Evolutionary conservation across 257 asterid species (phyloP).

Genomic region (Catharanthus roseus): DNA sequence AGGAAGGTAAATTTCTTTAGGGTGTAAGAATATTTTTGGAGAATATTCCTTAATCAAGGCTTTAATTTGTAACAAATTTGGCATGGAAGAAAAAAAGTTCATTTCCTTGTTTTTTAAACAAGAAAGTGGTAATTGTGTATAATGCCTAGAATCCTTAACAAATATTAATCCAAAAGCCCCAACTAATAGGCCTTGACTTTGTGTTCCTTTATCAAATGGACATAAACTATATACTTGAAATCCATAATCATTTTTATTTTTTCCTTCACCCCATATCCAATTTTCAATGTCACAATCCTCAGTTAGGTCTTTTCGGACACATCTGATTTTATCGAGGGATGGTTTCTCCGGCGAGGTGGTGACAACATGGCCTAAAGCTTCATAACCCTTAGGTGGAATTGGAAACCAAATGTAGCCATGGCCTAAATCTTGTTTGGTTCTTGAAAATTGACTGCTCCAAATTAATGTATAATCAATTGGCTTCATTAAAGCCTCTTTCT

Average conservation of each 20-base stretch:
- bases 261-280: slow-evolving; percentile 12
- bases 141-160: slow-evolving; percentile 1
- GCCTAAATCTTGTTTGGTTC: background rate
- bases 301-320: background rate
- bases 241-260: background rate
- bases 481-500: background rate
- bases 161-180: slow-evolving; percentile 11
- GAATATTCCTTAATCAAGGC: slow-evolving; percentile 28
- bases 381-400: slow-evolving; percentile 9
- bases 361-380: slow-evolving; percentile 4
- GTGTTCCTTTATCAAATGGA: background rate
- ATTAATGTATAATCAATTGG: slow-evolving; percentile 5
- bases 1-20: slow-evolving; percentile 26
- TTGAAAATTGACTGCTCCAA: slow-evolving; percentile 2
- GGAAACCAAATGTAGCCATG: slow-evolving; percentile 11
- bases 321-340: slow-evolving; percentile 9
- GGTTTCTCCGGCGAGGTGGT: slow-evolving; percentile 9
- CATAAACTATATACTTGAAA: background rate
- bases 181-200: slow-evolving; percentile 31
- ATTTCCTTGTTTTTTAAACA: slow-evolving; percentile 26
- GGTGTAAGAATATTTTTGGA: slow-evolving; percentile 30
- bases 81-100: slow-evolving; percentile 20
- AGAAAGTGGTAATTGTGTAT: background rate
- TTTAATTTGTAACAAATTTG: slow-evolving; percentile 26
- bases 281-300: background rate